Base-by-base conservation (phyloP, 331 rosid species). In the Quercus lobata region DNA sequence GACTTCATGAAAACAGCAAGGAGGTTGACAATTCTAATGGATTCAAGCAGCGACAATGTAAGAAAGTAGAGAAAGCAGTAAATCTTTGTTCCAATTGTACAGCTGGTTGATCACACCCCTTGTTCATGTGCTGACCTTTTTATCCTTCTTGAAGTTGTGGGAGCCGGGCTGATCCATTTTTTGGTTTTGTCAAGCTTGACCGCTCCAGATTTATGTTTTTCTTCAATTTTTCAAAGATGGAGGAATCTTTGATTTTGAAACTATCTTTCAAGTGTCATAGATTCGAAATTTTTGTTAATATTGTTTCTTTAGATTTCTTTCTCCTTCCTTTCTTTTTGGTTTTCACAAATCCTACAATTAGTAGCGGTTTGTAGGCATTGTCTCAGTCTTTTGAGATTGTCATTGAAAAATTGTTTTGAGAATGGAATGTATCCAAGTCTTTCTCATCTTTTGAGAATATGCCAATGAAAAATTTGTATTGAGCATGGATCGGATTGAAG, bases 1-100 rank as follows among this genome's bases (percentile, higher is more conserved):
- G 87, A 86, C 61, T 95, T 95, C 80, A 53, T 83, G 69, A 92
- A 79, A 89, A 79, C 93, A 15, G 97, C 96, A 4, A 86, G 91
- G 85, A 90, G 96, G 75, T 80, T 91, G 91, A 95, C 92, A 19
- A 95, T 91, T 90, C 87, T 87, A 76, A 91, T 78, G 89, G 94
- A 91, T 83, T 90, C 97, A 15, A 86, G 92, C 90, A 87, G 92
- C 78, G 85, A 92, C 88, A 87, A 80, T 44, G 78, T 90, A 82
- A 85, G 91, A 83, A 86, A 83, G 83, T 93, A 88, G 81, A 83
- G 78, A 82, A 30, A 78, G 74, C 79, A 75, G 56, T 32, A 84
- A 77, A 44, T 49, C 70, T 82, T 85, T 74, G 61, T 82, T 85
- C 83, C 57, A 76, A 85, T 69, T 92, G 94, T 91, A 86, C 84